These are phyloP conservation scores for Arachnomyces sp. DNA, from an alignment of 2,329 filamentous ascomycete species.

Conservation along the genomic window DNA sequence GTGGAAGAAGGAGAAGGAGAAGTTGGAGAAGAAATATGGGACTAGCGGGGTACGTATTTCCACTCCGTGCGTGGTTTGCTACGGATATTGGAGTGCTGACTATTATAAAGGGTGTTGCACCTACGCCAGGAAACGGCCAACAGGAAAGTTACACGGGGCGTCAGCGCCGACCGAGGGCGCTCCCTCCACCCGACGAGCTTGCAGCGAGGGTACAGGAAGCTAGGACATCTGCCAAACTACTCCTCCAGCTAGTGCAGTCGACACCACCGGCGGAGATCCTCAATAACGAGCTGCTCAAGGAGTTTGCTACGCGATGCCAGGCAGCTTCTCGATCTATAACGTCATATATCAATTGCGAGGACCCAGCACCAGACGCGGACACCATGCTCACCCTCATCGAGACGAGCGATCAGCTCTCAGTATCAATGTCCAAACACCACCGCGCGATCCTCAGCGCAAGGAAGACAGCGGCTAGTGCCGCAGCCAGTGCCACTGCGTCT, in stretches of 20 bases:
- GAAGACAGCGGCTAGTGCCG: no score
- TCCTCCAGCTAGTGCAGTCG: constrained; percentile 85
- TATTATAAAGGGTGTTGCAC: background rate
- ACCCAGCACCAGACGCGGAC: constrained; percentile 79
- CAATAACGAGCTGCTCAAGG: constrained; percentile 77
- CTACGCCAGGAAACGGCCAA: background rate
- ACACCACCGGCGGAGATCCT: constrained; percentile 69
- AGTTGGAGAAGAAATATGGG: constrained; percentile 45
- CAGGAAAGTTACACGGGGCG: constrained; percentile 13
- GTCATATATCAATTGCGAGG: constrained; percentile 69
- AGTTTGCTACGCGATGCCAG: constrained; percentile 82
- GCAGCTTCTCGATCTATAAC: constrained; percentile 75
- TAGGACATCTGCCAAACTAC: constrained; percentile 76
- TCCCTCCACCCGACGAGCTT: constrained; percentile 67
- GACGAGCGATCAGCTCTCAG: constrained; percentile 82
- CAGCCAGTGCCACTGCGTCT: constrained; percentile 1
- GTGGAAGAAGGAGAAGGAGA: constrained; percentile 82
- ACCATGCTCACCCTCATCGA: constrained; percentile 91
- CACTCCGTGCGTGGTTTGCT: background rate
- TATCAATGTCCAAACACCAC: constrained; percentile 75
- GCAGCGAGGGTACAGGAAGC: constrained; percentile 81
- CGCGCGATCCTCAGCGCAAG: constrained; percentile 60
- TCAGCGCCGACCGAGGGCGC: constrained; percentile 27
- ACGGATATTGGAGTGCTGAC: background rate
- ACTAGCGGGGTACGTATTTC: constrained; percentile 29